Base-by-base conservation (phyloP, 2,329 filamentous ascomycete genomes). In the Cercospora zeae-maydis region DNA sequence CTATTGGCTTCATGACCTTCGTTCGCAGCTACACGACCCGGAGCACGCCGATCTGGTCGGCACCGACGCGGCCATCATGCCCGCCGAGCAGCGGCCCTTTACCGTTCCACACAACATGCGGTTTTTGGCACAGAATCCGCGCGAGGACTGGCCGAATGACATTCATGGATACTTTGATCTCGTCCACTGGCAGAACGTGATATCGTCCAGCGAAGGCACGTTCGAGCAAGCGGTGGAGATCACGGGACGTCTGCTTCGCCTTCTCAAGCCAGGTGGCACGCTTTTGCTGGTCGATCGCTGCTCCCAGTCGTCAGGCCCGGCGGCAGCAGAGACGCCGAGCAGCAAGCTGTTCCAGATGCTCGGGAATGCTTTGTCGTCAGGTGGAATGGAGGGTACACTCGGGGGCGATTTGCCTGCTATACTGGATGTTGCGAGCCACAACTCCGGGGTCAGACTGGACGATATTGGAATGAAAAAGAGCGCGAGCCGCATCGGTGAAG, bases 161-260 rank as follows among this genome's bases (percentile, higher is more conserved):
- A 36, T 63, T 5, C 57, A 61, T 6, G 57, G 58, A 2, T 63
- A 63, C 31, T 63, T 63, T 24, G 62, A 63, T n/a, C 16, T 63
- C 3, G 47, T 63, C 1, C 57, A 58, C 30, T 37, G 54, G n/a
- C 42, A 58, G 16, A 47, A 30, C 13, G 52, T 59, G 11, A 30
- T 58, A 16, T 42, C 52, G 0, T 56, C 52, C 1, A 60, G 36
- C 30, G 45, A 30, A 24, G 45, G 62, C 2, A 42, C 24, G 0
- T 63, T 60, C 33, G 57, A 63, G 21, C 19, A 45, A 39, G 58
- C 62, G 8, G 62, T 60, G 2, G 62, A 63, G 8, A 47, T 57
- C 3, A 42, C 54, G 1, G 37, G 39, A 14, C 33, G 57, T 10
- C 53, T 63, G 3, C 42, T 63, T 11, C 62, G 53, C n/a, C 30